Base-by-base conservation (phyloP, 2,329 filamentous ascomycete species). In the Exophiala dermatitidis region DNA sequence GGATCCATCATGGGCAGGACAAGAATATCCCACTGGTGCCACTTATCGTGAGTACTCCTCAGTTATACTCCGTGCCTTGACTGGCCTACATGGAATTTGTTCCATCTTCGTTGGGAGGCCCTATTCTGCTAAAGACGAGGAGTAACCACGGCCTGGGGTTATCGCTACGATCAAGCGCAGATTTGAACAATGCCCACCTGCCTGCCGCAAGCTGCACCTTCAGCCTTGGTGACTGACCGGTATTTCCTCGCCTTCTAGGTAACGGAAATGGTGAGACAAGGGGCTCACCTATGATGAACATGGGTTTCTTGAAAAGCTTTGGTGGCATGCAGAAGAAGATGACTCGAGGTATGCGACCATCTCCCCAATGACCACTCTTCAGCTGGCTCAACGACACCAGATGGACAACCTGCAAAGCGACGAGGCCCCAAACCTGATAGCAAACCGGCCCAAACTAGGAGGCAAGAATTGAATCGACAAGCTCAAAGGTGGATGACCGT, bases 401-500 rank as follows among this genome's bases (percentile, higher is more conserved):
- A 95, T 75, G 90, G 89, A 43, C 85, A 93, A 65, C 78, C 86
- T 5, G 83, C 88, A 2, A 98, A 97, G 73, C 83, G 88, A 61
- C 83, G 93, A 69, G 93, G 93, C 1, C 93, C 93, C 0, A 97
- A 97, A 69, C 93, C 93, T 19, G 93, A 97, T 69, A 94, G 87
- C 74, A 96, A 95, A 68, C 93, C 93, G 12, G 91, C 93, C 42
- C 74, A 95, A 64, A 97, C 91, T 19, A 80, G 91, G 58, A 82
- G 91, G 60, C 93, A 97, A 68, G 91, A 97, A 70, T 75, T 97
- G 57, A 97, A 97, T 68, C 82, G 93, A 59, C 91, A 97, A 73
- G 93, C 93, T 31, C 93, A 97, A 71, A 85, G 90, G 90, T 94
- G 81, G 63, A 71, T 4, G 44, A 34, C 19, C 31, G n/a, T 32